Evolutionary conservation across 2,329 filamentous ascomycete genomes (phyloP).

Genomic region (Thielaviopsis populi): DNA sequence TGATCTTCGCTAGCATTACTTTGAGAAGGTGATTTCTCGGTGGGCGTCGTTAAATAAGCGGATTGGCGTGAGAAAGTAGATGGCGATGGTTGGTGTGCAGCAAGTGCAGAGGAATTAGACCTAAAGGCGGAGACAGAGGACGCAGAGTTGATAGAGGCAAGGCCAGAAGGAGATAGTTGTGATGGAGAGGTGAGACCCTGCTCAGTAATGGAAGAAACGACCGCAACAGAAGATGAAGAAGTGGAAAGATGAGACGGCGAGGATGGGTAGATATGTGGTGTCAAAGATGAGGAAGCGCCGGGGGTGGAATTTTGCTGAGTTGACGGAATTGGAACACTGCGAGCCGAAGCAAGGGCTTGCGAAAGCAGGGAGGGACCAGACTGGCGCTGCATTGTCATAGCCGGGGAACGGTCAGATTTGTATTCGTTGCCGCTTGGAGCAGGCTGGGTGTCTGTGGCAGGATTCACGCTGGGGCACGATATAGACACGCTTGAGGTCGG

Average conservation of each 20-base stretch:
- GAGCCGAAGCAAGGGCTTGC: slow-evolving; percentile 43
- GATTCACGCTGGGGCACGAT: neutral
- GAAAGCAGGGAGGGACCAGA: slow-evolving; percentile 41
- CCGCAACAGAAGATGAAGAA: neutral
- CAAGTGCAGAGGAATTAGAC: slow-evolving; percentile 9
- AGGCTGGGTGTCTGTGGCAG: neutral
- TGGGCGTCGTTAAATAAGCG: slow-evolving; percentile 2
- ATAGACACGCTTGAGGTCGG: neutral
- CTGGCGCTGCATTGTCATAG: slow-evolving; percentile 27
- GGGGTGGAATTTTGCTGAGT: slow-evolving; percentile 10
- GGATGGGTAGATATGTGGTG: slow-evolving; percentile 10
- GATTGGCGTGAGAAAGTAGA: slow-evolving; percentile 7
- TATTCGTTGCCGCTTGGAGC: slow-evolving; percentile 16
- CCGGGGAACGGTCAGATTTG: slow-evolving; percentile 31
- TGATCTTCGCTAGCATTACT: slow-evolving; percentile 10
- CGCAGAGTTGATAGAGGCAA: neutral
- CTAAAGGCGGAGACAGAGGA: neutral
- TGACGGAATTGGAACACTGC: slow-evolving; percentile 30
- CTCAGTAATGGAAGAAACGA: neutral
- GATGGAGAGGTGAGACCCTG: neutral
- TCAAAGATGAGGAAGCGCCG: slow-evolving; percentile 8
- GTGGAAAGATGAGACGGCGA: slow-evolving; percentile 1
- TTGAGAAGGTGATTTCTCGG: slow-evolving; percentile 6
- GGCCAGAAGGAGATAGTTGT: neutral
- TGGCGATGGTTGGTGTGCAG: neutral